A percentile compares a stretch with the other conserved stretches of the same genome.
Conservation (phyloP, 1,139 yeast genomes). For the Debaryomyces sp. region DNA sequence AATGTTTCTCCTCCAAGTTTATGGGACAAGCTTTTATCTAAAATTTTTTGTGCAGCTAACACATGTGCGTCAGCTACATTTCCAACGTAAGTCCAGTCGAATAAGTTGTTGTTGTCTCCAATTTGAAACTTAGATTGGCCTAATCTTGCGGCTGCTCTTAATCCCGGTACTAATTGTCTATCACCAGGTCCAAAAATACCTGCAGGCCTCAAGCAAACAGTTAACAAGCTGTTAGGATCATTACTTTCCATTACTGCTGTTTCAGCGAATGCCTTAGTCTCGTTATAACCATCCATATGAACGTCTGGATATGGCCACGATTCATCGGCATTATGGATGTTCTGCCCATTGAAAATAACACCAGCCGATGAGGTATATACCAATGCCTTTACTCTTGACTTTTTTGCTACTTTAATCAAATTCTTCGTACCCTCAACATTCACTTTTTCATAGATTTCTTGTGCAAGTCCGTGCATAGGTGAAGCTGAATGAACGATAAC, state of each 20-base stretch:
- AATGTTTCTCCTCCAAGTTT: slow-evolving; percentile 82
- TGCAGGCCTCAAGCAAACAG: slow-evolving; percentile 93
- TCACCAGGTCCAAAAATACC: slow-evolving; percentile 99
- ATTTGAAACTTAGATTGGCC: slow-evolving; percentile 93
- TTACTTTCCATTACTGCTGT: slow-evolving; percentile 74
- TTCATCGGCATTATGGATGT: slow-evolving; percentile 89
- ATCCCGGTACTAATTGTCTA: slow-evolving; percentile 92
- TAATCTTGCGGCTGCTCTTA: slow-evolving; percentile 76
- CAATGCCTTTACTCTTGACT: slow-evolving; percentile 58
- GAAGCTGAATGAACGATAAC: slow-evolving; percentile 96
- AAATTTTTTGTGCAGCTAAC: slow-evolving; percentile 78
- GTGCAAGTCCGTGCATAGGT: slow-evolving; percentile 87
- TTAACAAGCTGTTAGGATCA: slow-evolving; percentile 56
- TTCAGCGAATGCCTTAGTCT: slow-evolving; percentile 94
- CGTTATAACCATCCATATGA: slow-evolving; percentile 97
- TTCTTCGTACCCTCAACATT: slow-evolving; percentile 88
- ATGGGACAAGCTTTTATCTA: slow-evolving; percentile 42
- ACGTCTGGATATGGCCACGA: slow-evolving; percentile 87
- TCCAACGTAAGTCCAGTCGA: slow-evolving; percentile 99
- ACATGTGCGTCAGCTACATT: slow-evolving; percentile 98
- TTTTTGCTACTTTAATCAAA: slow-evolving; percentile 66
- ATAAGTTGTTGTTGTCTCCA: slow-evolving; percentile 90
- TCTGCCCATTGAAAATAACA: slow-evolving; percentile 92
- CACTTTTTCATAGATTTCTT: slow-evolving; percentile 81
- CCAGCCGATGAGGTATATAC: slow-evolving; percentile 98